These are phyloP conservation scores for Paecilomyces formosus DNA, from an alignment of 2,329 filamentous ascomycete species.

Conservation along the genomic window DNA sequence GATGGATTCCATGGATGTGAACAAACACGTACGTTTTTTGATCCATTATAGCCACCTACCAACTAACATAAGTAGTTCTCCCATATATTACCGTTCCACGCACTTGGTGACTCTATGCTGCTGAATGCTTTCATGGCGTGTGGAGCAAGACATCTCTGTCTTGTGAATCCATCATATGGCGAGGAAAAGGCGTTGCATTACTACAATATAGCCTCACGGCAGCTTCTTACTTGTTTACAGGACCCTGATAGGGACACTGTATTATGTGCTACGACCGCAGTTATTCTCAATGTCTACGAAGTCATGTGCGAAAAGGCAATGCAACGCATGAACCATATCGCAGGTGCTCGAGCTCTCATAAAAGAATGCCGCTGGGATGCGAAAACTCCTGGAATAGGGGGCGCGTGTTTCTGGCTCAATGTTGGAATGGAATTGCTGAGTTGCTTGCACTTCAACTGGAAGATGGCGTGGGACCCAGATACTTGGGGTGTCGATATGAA, in stretches of 20 bases:
- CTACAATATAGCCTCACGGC: slow-evolving; percentile 76
- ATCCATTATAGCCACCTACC: background rate
- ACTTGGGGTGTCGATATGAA: slow-evolving; percentile 82
- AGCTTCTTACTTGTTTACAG: slow-evolving; percentile 68
- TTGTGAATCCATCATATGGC: slow-evolving; percentile 62
- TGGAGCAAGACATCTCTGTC: slow-evolving; percentile 70
- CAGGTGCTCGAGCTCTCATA: slow-evolving; percentile 75
- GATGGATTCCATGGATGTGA: slow-evolving; percentile 86
- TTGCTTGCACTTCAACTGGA: slow-evolving; percentile 81
- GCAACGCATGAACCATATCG: slow-evolving; percentile 82
- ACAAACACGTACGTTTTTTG: slow-evolving; percentile 56
- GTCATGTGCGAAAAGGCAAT: slow-evolving; percentile 77
- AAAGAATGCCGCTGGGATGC: slow-evolving; percentile 88
- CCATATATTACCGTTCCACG: slow-evolving; percentile 71
- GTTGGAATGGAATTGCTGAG: slow-evolving; percentile 84
- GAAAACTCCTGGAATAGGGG: slow-evolving; percentile 66
- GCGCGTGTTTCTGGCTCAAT: slow-evolving; percentile 91
- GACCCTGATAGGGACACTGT: slow-evolving; percentile 78
- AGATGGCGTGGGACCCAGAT: slow-evolving; percentile 80
- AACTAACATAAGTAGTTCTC: slow-evolving; percentile 53
- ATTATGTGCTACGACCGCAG: slow-evolving; percentile 78
- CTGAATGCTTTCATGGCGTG: slow-evolving; percentile 84
- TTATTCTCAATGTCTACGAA: slow-evolving; percentile 87
- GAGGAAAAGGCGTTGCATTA: slow-evolving; percentile 74
- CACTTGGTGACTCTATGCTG: slow-evolving; percentile 77